These are phyloP conservation scores for Calonectria honghensis DNA, from an alignment of 2,329 filamentous ascomycete species.

Conservation along the genomic window DNA sequence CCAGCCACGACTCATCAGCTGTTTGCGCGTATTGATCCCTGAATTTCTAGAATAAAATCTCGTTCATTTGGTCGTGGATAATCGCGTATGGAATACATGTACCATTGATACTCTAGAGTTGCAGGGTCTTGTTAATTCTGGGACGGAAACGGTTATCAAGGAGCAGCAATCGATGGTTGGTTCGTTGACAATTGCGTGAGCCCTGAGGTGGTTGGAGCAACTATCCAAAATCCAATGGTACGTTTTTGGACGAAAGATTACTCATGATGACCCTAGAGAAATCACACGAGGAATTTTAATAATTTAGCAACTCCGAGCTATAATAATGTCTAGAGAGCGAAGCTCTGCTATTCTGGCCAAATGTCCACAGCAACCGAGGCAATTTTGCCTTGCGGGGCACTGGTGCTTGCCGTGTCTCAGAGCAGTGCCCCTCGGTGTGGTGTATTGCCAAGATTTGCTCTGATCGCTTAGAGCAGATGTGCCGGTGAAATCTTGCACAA, in stretches of 20 bases:
- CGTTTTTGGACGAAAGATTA: not conserved
- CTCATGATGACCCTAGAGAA: rapidly evolving
- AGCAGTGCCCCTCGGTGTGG: too few relatives aligned
- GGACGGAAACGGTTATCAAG: not conserved
- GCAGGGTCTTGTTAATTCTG: not conserved
- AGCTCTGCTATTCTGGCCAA: too few relatives aligned
- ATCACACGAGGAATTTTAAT: not conserved
- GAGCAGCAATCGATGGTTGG: not conserved
- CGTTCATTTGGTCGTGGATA: too few relatives aligned
- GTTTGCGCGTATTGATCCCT: not conserved
- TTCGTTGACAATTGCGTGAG: too few relatives aligned
- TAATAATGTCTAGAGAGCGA: not conserved
- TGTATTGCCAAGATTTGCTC: too few relatives aligned
- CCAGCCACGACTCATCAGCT: not conserved
- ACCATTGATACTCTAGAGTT: not conserved
- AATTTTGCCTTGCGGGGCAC: too few relatives aligned
- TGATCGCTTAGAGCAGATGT: too few relatives aligned
- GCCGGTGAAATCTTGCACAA: too few relatives aligned
- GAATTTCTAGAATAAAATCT: not conserved
- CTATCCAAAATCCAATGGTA: not conserved
- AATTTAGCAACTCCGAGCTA: not conserved
- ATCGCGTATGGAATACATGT: too few relatives aligned
- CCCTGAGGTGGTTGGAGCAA: too few relatives aligned
- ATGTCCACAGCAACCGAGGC: too few relatives aligned
- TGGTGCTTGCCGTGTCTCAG: too few relatives aligned